These are phyloP conservation scores for Solanum paucissectum DNA, from an alignment of 257 asterid genomes.

Conservation along the genomic window DNA sequence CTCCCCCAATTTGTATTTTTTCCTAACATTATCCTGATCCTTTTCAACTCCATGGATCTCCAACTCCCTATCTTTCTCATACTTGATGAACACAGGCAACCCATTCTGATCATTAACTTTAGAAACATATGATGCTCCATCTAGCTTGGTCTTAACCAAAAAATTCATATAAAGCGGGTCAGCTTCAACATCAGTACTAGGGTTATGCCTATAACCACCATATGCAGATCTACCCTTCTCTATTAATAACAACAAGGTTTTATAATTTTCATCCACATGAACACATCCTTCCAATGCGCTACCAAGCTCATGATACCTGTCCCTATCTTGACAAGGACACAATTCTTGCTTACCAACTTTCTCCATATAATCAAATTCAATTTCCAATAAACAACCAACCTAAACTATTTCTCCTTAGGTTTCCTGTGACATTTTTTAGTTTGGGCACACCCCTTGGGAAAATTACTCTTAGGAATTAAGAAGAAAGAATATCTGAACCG, in stretches of 20 bases:
- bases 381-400: not conserved
- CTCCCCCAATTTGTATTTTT: not conserved
- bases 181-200: not conserved
- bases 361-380: not conserved
- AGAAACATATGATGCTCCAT: constrained; percentile 3
- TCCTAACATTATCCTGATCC: not conserved
- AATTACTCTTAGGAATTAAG: not conserved
- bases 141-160: not conserved
- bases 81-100: not conserved
- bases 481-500: not conserved
- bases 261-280: not conserved
- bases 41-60: not conserved
- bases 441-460: not conserved
- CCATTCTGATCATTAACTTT: constrained; percentile 2
- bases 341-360: not conserved
- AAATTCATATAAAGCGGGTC: constrained; percentile 12
- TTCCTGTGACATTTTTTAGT: not conserved
- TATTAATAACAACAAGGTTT: not conserved
- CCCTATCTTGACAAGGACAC: not conserved
- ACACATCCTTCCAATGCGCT: not conserved
- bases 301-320: not conserved
- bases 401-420: not conserved
- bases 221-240: not conserved
- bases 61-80: not conserved
- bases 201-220: not conserved